Conservation (phyloP, 805 yeast genomes). For the Saturnispora gosingensis region DNA sequence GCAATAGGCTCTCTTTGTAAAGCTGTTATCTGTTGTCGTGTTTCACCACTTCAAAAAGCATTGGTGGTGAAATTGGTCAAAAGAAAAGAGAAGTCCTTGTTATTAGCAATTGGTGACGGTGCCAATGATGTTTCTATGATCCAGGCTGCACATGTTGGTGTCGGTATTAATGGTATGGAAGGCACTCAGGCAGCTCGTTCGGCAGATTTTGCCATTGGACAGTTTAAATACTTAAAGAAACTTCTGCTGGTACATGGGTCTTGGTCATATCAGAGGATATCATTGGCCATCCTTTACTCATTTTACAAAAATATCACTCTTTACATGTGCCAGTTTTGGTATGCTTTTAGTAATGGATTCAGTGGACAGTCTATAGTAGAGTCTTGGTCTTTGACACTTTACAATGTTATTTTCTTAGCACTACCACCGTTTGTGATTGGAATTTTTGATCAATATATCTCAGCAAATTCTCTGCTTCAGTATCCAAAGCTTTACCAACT, state of each 20-base stretch:
- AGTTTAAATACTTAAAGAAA: conserved; percentile 78
- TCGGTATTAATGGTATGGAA: conserved; percentile 98
- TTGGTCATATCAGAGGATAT: conserved; percentile 94
- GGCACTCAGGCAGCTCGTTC: conserved; percentile 99
- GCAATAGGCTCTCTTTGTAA: conserved; percentile 80
- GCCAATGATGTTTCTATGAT: conserved; percentile 99
- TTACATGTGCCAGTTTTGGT: conserved; percentile 98
- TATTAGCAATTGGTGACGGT: conserved; percentile 96
- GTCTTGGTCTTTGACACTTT: conserved; percentile 95
- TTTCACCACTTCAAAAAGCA: conserved; percentile 95
- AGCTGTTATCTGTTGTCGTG: conserved; percentile 97
- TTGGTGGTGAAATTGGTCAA: conserved; percentile 92
- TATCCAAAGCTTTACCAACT: conserved; percentile 89
- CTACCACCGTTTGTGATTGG: conserved; percentile 95
- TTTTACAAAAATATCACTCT: conserved; percentile 93
- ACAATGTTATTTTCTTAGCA: conserved; percentile 90
- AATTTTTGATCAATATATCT: conserved; percentile 91
- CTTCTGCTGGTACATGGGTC: conserved; percentile 88
- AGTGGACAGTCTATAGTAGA: conserved; percentile 95
- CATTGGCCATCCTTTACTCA: conserved; percentile 86
- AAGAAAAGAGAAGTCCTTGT: conserved; percentile 59
- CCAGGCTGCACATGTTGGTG: conserved; percentile 99
- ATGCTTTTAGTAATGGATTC: conserved; percentile 81
- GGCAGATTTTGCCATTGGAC: conserved; percentile 96
- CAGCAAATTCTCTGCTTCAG: conserved; percentile 78